A percentile compares a stretch with the other conserved stretches of the same genome.
Conservation (phyloP, 768 basidiomycete genomes). For the Naganishia vishniacii region DNA sequence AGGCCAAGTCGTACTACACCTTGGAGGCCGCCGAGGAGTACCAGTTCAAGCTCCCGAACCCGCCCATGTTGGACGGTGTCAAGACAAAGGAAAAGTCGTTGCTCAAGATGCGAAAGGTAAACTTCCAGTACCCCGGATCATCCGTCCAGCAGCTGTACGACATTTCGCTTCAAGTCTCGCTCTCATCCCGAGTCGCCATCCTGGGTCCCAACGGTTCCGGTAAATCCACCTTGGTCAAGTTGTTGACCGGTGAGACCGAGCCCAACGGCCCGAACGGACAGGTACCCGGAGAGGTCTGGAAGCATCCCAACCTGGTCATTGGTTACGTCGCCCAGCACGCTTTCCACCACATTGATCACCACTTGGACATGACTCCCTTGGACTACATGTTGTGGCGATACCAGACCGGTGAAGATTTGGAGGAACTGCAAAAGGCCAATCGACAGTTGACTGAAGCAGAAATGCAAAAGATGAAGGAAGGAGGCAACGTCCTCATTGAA, state of each 20-base stretch:
- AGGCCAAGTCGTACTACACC: slow-evolving; percentile 96
- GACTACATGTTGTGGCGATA: slow-evolving; percentile 99
- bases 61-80: slow-evolving; percentile 96
- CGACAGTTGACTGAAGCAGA: slow-evolving; percentile 84
- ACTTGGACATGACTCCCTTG: slow-evolving; percentile 96
- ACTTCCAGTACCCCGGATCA: slow-evolving; percentile 89
- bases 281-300: slow-evolving; percentile 83
- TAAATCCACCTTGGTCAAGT: slow-evolving; percentile 93
- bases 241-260: slow-evolving; percentile 94
- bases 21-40: slow-evolving; percentile 94
- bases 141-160: slow-evolving; percentile 84
- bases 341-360: slow-evolving; percentile 98
- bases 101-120: slow-evolving; percentile 94
- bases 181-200: slow-evolving; percentile 95
- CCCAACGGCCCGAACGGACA: slow-evolving; percentile 62
- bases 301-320: slow-evolving; percentile 98
- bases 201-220: slow-evolving; percentile 97
- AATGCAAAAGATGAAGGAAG: slow-evolving; percentile 93
- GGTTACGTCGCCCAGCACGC: slow-evolving; percentile 99
- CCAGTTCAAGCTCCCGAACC: slow-evolving; percentile 95
- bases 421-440: slow-evolving; percentile 88
- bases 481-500: slow-evolving; percentile 74
- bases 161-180: slow-evolving; percentile 91
- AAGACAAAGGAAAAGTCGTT: slow-evolving; percentile 99
- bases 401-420: slow-evolving; percentile 97